Conservation (phyloP, 106 monocot species). For the Allium cepa region DNA sequence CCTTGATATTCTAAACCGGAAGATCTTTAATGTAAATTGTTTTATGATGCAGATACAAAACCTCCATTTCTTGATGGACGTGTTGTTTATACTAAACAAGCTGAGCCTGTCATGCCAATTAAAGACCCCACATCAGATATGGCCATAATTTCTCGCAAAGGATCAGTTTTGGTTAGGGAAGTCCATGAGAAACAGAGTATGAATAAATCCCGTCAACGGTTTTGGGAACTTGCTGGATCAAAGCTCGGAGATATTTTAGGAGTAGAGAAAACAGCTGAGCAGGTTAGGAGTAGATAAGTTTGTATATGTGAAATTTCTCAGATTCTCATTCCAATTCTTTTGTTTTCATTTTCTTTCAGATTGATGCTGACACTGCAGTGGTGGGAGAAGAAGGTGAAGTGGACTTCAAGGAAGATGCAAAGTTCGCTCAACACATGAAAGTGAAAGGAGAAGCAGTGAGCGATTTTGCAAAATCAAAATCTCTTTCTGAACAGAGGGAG, state of each 20-base stretch:
- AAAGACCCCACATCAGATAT: constrained; percentile 99
- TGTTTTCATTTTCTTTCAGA: constrained; percentile 24
- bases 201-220: constrained; percentile 96
- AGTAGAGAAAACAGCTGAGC: constrained; percentile 87
- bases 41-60: constrained; percentile 67
- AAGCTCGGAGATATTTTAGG: constrained; percentile 95
- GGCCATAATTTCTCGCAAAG: constrained; percentile 98
- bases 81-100: constrained; percentile 89
- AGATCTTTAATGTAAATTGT: neutral
- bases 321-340: neutral
- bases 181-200: constrained; percentile 94
- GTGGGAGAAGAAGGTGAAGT: constrained; percentile 83
- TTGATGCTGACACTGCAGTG: constrained; percentile 91
- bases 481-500: constrained; percentile 69
- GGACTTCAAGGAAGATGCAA: constrained; percentile 83
- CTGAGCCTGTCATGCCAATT: constrained; percentile 91
- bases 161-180: constrained; percentile 86
- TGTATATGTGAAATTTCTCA: too few relatives aligned
- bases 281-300: constrained; percentile 29
- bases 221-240: constrained; percentile 98
- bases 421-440: constrained; percentile 81
- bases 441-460: constrained; percentile 82
- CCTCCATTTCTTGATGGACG: constrained; percentile 97
- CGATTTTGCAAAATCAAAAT: constrained; percentile 89
- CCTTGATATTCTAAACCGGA: neutral